Evolutionary conservation across 2,329 filamentous ascomycete species (phyloP), one percentile per base, ranked within the genome.

Genomic region (Sclerotiophoma versabilis): DNA sequence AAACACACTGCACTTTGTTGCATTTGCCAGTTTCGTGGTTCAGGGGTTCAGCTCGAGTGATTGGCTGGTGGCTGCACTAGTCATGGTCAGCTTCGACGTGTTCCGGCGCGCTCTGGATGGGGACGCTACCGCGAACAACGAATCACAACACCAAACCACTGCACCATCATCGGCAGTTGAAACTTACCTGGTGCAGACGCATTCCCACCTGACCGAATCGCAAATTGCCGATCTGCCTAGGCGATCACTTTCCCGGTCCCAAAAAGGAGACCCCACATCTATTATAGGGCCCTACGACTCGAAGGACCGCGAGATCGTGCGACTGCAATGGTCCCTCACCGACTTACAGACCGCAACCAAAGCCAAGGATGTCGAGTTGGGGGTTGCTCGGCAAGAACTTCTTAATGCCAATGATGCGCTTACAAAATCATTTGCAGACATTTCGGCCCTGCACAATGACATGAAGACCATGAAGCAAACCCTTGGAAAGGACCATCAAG

Each of bases 21-120:
- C 63, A 11, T 54, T 70, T 30, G 57, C 58, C 22, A 66, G 62
- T 43, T 58, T 68, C 49, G 63, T 59, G 26, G 58, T 62, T 41
- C 63, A 67, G 36, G 49, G 37, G 33, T 22, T 62, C 29, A 60
- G 59, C 12, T 49, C 60, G 25, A 53, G 60, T 39, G 64, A 71
- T 54, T 50, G 68, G 45, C 34, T 71, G 23, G 59, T 66, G 19
- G 57, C 62, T 33, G 58, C 64, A 30, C 59, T 71, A 55, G 66
- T 72, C 60, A 71, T 73, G 68, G 64, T 65, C 36, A 65, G 61
- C 51, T 71, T 72, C 49, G 69, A 72, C 55, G 62, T 64, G 55
- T 66, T 69, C 56, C 66, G 68, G 57, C 57, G 56, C 32, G 53
- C 51, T 15, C 15, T 62, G 37, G 49, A 54, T 48, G 48, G 37